Evolutionary conservation across 768 basidiomycete species (phyloP), one percentile per base, ranked within the genome.

Genomic region (Pleurotus djamor): DNA sequence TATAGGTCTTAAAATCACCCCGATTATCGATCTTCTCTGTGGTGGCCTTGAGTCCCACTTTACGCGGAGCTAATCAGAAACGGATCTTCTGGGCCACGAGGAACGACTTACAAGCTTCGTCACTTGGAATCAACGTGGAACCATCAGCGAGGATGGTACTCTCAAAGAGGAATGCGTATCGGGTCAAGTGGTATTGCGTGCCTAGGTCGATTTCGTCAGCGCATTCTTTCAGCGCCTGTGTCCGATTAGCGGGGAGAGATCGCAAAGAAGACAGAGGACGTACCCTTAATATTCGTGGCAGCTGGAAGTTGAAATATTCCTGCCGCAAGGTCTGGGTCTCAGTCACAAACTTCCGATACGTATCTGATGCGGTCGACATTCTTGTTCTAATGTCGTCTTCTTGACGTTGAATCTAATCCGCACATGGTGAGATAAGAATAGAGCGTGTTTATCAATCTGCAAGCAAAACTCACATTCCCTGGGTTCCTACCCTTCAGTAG

Each of bases 221-320:
- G 66, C 93, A 93, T 70, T 98, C 95, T 71, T 98, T 98, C 60
- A 99, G 77, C 17, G 91, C 83, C 93, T 94, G 63, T 17, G 49
- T 28, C 21, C 21, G 21, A 28, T 28, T 28, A 28, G 35, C 28
- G 63, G 51, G 61, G 32, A 57, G 37, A 33, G 32, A 41, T 28
- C 37, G 37, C 17, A 28, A 41, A 14, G 36, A 28, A 21, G 33
- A 36, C 35, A 38, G 34, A 16, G 60, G 35, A 81, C 91, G 68
- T 69, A 96, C 95, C 54, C 97, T 83, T 41, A 99, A 74, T 59
- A 98, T 92, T 64, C 94, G 89, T 57, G 97, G 97, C 43, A 98
- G 76, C 67, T 98, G 96, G 68, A 96, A 91, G 71, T 98, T 96
- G 74, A 97, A 99, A 71, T 98, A 98, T 69, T 99, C 97, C 71